A percentile compares a stretch with the other conserved stretches of the same genome.
Conservation (phyloP, 2,329 filamentous ascomycete species). For the Trichoderma atrobrunneum region DNA sequence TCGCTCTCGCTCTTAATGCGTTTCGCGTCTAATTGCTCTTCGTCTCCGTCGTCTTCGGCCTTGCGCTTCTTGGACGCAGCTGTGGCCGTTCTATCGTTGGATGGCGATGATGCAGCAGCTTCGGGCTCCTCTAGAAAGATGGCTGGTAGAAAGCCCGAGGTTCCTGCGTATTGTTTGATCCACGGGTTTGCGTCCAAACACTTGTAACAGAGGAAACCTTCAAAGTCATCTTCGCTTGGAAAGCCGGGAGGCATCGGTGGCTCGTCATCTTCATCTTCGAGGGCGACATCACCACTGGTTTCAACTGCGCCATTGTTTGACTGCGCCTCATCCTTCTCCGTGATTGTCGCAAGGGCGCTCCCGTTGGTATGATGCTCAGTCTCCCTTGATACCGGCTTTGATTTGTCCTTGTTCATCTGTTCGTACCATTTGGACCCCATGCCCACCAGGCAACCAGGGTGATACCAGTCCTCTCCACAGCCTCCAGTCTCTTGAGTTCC, state of each 20-base stretch:
- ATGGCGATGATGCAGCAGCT: background rate
- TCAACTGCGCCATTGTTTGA: constrained; percentile 23
- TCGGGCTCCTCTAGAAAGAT: constrained; percentile 50
- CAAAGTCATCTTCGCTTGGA: constrained; percentile 83
- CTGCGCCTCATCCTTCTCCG: constrained; percentile 45
- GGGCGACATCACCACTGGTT: constrained; percentile 28
- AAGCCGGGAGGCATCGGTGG: constrained; percentile 79
- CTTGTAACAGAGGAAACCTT: constrained; percentile 89
- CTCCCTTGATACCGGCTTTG: constrained; percentile 26
- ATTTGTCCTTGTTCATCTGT: constrained; percentile 42
- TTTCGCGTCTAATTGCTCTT: constrained; percentile 42
- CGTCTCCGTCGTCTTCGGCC: constrained; percentile 50
- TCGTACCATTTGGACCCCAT: constrained; percentile 71
- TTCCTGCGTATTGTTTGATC: constrained; percentile 84
- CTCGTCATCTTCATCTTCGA: constrained; percentile 53
- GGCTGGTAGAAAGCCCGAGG: constrained; percentile 73
- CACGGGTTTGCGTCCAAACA: constrained; percentile 85
- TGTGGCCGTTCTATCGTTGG: background rate
- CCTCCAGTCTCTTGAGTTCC: constrained; percentile 77
- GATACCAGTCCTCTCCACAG: constrained; percentile 97
- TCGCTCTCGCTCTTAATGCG: constrained; percentile 47
- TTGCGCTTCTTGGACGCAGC: constrained; percentile 62
- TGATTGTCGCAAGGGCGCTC: constrained; percentile 45
- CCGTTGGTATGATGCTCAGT: constrained; percentile 21
- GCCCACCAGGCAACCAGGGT: constrained; percentile 87